Evolutionary conservation across 768 basidiomycete genomes (phyloP), one percentile per base, ranked within the genome.

Genomic region (Leccinum olivaceopallidum): DNA sequence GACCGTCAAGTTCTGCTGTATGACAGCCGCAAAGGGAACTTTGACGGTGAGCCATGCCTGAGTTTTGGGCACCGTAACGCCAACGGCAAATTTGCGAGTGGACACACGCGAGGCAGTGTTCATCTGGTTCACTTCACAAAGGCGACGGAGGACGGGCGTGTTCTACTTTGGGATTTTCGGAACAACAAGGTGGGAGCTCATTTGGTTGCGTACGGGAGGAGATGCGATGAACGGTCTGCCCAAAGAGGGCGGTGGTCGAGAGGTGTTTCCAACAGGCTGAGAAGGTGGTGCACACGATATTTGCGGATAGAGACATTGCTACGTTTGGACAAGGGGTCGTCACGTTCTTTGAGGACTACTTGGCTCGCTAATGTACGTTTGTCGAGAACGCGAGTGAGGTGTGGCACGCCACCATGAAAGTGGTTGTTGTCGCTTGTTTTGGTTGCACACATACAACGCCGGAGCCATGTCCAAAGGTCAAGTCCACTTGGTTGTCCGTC

Each of bases 401-500:
- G 65, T 50, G 57, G 58, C 54, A 52, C 58, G 65, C 65, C 61
- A 56, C 60, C 56, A 55, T 56, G 18, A 14, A 14, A 53, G 26
- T 10, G 14, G 24, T 3, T 58, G 36, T 71, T 71, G 63, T 59
- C 28, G 6, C 20, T 63, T 71, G 64, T 73, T 72, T 72, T 20
- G 70, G 53, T 16, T 28, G 50, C 7, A 20, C n/a, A 44, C 50
- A 36, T 53, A 63, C 57, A 55, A 53, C 54, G 14, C 26, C 44
- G 24, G 37, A 48, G 64, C 22, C 57, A 92, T 92, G 90, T 90
- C 91, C 59, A 85, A 83, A 71, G 83, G 84, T 53, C 85, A 80
- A 73, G 85, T 88, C 50, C 90, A 92, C 69, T 71, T 92, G 65
- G 90, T 94, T 70, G 92, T 92, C 74, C 63, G 88, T 83, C 52